A percentile compares a stretch with the other conserved stretches of the same genome.
These are phyloP conservation scores for Gyromitra esculenta DNA, from an alignment of 2,329 filamentous ascomycete species.

Conservation along the genomic window DNA sequence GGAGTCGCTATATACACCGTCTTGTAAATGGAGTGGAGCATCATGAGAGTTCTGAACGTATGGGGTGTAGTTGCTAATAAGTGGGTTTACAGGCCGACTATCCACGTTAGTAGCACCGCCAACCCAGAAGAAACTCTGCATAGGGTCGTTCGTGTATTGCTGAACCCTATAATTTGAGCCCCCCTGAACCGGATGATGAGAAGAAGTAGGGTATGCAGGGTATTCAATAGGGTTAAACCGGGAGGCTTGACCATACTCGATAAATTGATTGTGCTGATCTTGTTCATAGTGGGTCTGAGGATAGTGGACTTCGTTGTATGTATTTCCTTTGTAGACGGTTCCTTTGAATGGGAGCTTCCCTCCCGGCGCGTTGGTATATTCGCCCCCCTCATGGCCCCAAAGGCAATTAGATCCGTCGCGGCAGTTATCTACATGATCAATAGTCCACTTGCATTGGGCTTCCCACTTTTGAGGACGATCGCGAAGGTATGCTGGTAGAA, in stretches of 20 bases:
- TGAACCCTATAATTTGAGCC: slow-evolving; percentile 11
- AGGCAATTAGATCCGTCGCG: slow-evolving; percentile 31
- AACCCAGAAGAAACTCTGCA: slow-evolving; percentile 37
- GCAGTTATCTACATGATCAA: background rate
- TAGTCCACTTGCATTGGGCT: slow-evolving; percentile 44
- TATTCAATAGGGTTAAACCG: background rate
- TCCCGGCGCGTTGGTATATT: slow-evolving; percentile 36
- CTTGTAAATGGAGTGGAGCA: background rate
- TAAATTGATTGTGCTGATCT: slow-evolving; percentile 1
- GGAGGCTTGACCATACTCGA: background rate
- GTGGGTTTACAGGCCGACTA: slow-evolving; percentile 9
- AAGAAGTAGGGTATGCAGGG: slow-evolving; percentile 10
- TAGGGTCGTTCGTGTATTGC: background rate
- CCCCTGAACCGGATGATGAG: background rate
- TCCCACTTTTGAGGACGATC: slow-evolving; percentile 31
- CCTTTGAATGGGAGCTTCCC: slow-evolving; percentile 20
- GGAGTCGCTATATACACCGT: background rate
- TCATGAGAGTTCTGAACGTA: background rate
- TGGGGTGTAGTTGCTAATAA: background rate
- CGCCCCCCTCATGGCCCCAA: slow-evolving; percentile 45
- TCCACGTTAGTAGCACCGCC: slow-evolving; percentile 26
- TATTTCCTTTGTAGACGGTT: background rate
- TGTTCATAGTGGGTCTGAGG: slow-evolving; percentile 8
- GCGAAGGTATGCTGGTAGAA: slow-evolving; percentile 23
- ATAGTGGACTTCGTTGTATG: background rate